Evolutionary conservation across 1,139 yeast genomes (phyloP).

Genomic region (Zygosaccharomyces pseudobailii): DNA sequence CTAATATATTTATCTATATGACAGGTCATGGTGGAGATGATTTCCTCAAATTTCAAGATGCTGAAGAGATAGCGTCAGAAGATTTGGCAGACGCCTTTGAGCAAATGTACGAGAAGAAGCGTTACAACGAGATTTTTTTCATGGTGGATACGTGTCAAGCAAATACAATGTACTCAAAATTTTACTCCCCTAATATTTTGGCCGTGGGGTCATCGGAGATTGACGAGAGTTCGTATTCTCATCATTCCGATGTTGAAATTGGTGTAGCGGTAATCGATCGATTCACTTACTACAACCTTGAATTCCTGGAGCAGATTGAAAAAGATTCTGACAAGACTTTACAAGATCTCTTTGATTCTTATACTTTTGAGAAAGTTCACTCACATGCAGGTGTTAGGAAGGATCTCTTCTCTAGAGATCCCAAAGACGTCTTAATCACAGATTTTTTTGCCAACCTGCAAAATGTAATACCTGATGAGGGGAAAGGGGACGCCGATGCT

Average conservation of each 20-base stretch:
- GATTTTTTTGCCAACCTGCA: slow-evolving; percentile 96
- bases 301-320: slow-evolving; percentile 75
- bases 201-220: slow-evolving; percentile 91
- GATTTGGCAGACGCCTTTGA: slow-evolving; percentile 97
- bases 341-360: slow-evolving; percentile 77
- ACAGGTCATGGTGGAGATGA: slow-evolving; percentile 99
- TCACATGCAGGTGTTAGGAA: slow-evolving; percentile 89
- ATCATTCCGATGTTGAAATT: slow-evolving; percentile 89
- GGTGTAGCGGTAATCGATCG: slow-evolving; percentile 98
- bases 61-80: slow-evolving; percentile 93
- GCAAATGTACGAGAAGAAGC: slow-evolving; percentile 92
- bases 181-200: slow-evolving; percentile 86
- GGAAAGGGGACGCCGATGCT: slow-evolving; percentile 6
- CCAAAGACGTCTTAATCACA: slow-evolving; percentile 70
- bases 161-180: slow-evolving; percentile 90
- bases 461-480: slow-evolving; percentile 59
- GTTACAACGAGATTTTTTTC: slow-evolving; percentile 91
- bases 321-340: slow-evolving; percentile 71
- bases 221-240: slow-evolving; percentile 91
- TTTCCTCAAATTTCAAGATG: slow-evolving; percentile 94
- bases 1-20: slow-evolving; percentile 88
- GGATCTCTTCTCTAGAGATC: slow-evolving; percentile 66
- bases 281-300: slow-evolving; percentile 87
- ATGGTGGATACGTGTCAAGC: slow-evolving; percentile 99
- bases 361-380: slow-evolving; percentile 80